A percentile compares a stretch with the other conserved stretches of the same genome.
Evolutionary conservation across 1,284 basidiomycete species (phyloP).

Genomic region (Phenoliferia sp.): DNA sequence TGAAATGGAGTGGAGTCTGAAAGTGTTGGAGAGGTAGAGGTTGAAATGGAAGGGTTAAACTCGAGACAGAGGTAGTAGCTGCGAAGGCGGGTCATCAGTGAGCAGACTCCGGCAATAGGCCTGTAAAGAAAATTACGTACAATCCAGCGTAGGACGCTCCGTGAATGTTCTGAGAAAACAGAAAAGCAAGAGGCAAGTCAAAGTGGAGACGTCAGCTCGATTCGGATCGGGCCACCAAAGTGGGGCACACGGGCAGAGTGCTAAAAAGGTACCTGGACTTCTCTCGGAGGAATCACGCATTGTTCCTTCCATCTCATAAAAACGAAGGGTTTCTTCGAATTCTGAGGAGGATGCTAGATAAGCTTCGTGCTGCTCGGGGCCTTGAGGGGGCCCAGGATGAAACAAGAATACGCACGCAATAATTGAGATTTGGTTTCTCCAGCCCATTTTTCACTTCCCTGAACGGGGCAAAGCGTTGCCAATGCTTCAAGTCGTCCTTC

Average conservation of each 20-base stretch:
- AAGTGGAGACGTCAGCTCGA: neutral
- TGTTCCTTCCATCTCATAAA: conserved; percentile 98
- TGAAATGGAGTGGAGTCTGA: neutral
- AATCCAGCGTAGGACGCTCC: conserved; percentile 87
- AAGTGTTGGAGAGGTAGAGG: neutral
- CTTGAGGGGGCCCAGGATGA: neutral
- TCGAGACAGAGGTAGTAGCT: conserved; percentile 66
- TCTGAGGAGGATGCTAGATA: neutral
- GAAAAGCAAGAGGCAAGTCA: neutral
- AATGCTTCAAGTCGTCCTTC: conserved; percentile 82
- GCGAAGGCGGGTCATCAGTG: conserved; percentile 46
- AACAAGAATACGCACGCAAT: neutral
- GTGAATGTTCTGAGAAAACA: conserved; percentile 61
- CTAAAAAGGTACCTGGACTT: conserved; percentile 56
- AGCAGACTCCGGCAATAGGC: too few species aligned
- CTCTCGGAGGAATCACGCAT: conserved; percentile 89
- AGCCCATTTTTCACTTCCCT: conserved; percentile 59
- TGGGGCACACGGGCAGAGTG: conserved; percentile 42
- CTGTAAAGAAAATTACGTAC: conserved; percentile 1
- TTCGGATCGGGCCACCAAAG: too few species aligned
- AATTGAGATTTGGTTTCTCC: conserved; percentile 55
- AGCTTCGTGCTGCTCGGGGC: too few species aligned
- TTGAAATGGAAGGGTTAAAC: conserved; percentile 54
- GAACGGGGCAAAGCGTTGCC: conserved; percentile 68
- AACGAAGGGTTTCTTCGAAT: conserved; percentile 40